Percentiles rank a stretch among this genome's conserved stretches.
Conservation (phyloP, 2,329 filamentous ascomycete genomes). For the Pseudogymnoascus sp. region DNA sequence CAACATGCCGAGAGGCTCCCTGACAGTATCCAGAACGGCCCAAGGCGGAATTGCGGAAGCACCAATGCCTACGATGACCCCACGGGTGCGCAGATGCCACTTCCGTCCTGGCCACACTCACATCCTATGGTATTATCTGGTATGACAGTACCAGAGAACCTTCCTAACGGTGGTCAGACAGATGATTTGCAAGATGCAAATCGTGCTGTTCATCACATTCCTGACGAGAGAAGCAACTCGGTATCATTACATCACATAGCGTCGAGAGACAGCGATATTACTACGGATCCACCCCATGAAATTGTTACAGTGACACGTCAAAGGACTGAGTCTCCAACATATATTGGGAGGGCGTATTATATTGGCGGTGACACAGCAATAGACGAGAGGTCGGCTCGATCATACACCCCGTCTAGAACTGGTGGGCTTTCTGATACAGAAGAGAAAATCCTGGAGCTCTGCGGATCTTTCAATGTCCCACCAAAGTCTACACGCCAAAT, state of each 20-base stretch:
- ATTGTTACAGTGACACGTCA: background rate
- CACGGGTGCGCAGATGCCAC: background rate
- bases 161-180: background rate
- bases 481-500: background rate
- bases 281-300: background rate
- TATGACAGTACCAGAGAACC: background rate
- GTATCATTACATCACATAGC: background rate
- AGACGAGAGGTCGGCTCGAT: conserved; percentile 7
- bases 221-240: background rate
- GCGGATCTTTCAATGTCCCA: background rate
- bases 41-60: background rate
- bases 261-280: background rate
- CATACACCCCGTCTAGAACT: background rate
- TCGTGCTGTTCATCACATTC: background rate
- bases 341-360: conserved; percentile 8
- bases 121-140: background rate
- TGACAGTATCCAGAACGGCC: background rate
- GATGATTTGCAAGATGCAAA: background rate
- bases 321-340: conserved; percentile 7
- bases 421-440: background rate
- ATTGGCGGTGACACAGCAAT: background rate
- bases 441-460: background rate
- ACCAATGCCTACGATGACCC: background rate
- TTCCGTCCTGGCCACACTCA: background rate
- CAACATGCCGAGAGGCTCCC: background rate